Base-by-base conservation (phyloP, 2,329 filamentous ascomycete species). In the Botrytis aclada region DNA sequence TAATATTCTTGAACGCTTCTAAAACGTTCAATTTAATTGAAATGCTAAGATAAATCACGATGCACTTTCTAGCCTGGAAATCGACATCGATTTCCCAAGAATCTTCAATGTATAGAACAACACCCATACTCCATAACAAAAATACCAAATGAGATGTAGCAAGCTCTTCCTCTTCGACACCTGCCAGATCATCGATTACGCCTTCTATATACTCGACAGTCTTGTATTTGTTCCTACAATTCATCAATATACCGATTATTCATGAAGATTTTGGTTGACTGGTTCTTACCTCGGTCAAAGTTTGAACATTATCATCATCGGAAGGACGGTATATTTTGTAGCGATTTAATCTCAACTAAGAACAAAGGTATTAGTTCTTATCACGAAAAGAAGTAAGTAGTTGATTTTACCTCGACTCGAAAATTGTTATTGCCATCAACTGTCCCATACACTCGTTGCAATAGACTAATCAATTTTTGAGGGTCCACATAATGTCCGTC, bases 401-500 rank as follows among this genome's bases (percentile, higher is more conserved):
- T 16, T 20, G 37, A 41, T 45, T 45, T 45, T 69, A 77, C 76
- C 72, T 77, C 76, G 32, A 77, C 75, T 8, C 73, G 70, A 54
- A 77, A 77, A 34, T 76, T 77, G 47, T 77, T 77, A 37, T 75
- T 73, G 2, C 76, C 76, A 29, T 75, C 75, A 18, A 71, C 45
- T 20, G 61, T 75, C 14, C 76, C 76, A 54, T 77, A 77, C 10
- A 76, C 72, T 34, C 73, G 54, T 39, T 74, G 72, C 3, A 77
- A 70, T 12, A 77, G 71, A 14, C 32, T 51, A 25, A 77, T 73
- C 4, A 77, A 66, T 61, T 74, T 77, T n/a, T 62, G 37, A 45
- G 76, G 76, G 65, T 77, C 76, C 4, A 77, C 18, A 34, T 74
- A 77, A 32, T 76, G 71, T 2, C 75, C 76, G 9, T 77, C 75